Evolutionary conservation across 441 rosid species (phyloP), one percentile per base, ranked within the genome.

Genomic region (Kokia cookei): DNA sequence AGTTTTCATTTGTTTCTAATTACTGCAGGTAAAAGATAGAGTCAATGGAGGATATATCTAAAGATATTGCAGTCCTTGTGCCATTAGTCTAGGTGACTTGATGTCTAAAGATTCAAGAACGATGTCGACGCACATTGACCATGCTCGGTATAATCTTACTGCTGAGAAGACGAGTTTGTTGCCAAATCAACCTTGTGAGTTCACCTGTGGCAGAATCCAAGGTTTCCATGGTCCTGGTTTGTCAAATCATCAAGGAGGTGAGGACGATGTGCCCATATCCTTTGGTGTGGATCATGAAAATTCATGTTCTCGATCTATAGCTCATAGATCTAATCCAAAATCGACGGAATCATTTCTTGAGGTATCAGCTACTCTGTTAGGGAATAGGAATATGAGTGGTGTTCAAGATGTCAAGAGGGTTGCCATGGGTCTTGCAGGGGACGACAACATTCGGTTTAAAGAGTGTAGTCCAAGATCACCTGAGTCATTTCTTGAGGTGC

Each of bases 41-140:
- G 76, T 55, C 68, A 86, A 37, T 83, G 91, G 86, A 86, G 80
- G 89, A 86, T 73, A 78, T 82, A 73, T 83, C 89, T 61, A 65
- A 80, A 32, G 80, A 74, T 22, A 75, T 82, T 59, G 77, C 81
- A 19, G 73, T 53, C 86, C 86, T 12, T 72, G 81, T 51, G 85
- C 85, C 11, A 67, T 83, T 73, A 81, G 81, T 59, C 63, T 74
- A 35, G 71, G 74, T 69, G 69, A 76, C 37, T 57, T 75, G 53
- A 69, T 40, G 48, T 58, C 53, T 9, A 69, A 62, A 66, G 76
- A 80, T 55, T 12, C 78, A 7, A 73, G 76, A 68, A 55, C 65
- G 2, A 79, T 79, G 55, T 51, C 22, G 9, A 22, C 80, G 60
- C 78, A 62, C 60, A 55, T 57, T 2, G 32, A 57, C 32, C 13